A percentile compares a stretch with the other conserved stretches of the same genome.
phyloP scores from a whole-genome alignment of 768 basidiomycete genomes.

The Podaxis carcinomalis region DNA sequence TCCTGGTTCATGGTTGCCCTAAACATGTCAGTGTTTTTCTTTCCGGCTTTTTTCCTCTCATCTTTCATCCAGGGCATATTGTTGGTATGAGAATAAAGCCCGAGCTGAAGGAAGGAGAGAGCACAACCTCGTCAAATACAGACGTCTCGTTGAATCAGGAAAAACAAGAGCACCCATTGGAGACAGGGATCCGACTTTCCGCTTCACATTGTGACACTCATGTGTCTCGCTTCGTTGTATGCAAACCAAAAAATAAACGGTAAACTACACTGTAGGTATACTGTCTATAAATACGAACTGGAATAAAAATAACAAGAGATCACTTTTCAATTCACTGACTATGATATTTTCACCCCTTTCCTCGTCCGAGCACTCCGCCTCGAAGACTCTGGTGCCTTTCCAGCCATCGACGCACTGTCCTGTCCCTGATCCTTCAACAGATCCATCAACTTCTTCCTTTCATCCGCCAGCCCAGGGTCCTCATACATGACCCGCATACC shows the following conservation, averaged over 20 bases:
- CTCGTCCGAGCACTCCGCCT: slow-evolving; percentile 13
- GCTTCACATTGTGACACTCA: background rate
- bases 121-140: background rate
- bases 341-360: slow-evolving; percentile 22
- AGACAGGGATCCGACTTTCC: slow-evolving; percentile 7
- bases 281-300: background rate
- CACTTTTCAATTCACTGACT: slow-evolving; percentile 10
- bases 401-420: slow-evolving; percentile 6
- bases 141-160: slow-evolving; percentile 1
- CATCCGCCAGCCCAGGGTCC: slow-evolving; percentile 59
- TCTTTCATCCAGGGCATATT: slow-evolving; percentile 1
- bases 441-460: slow-evolving; percentile 53
- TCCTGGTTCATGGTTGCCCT: slow-evolving; percentile 3
- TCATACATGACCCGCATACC: slow-evolving; percentile 62
- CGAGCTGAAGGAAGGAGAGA: slow-evolving; percentile 4
- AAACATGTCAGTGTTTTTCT: background rate
- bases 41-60: background rate
- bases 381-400: slow-evolving; percentile 3
- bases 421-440: slow-evolving; percentile 34
- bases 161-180: slow-evolving; percentile 9
- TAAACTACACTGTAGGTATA: slow-evolving; percentile 2
- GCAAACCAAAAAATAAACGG: background rate
- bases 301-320: background rate
- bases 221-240: too few species aligned
- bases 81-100: slow-evolving; percentile 6